Evolutionary conservation across 2,329 filamentous ascomycete genomes (phyloP).

Genomic region (Cladosporium sp.): DNA sequence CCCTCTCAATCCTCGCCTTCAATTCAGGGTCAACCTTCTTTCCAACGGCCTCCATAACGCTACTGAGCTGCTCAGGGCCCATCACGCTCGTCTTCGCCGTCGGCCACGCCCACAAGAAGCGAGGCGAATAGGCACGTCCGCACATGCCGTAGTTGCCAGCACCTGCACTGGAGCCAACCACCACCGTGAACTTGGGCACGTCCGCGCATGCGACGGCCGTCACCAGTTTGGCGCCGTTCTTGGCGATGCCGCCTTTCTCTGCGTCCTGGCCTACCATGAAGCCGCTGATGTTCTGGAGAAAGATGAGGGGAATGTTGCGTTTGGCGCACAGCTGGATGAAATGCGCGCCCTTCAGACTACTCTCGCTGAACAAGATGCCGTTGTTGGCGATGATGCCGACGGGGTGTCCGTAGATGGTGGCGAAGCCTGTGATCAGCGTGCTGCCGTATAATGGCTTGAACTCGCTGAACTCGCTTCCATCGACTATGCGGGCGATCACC

Average conservation of each 20-base stretch:
- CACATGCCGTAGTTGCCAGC: slow-evolving; percentile 99
- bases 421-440: slow-evolving; percentile 84
- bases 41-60: slow-evolving; percentile 93
- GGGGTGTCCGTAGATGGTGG: slow-evolving; percentile 79
- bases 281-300: slow-evolving; percentile 93
- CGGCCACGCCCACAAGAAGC: slow-evolving; percentile 96
- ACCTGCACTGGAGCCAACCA: slow-evolving; percentile 88
- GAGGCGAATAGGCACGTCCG: slow-evolving; percentile 84
- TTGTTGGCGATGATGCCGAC: slow-evolving; percentile 96
- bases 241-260: slow-evolving; percentile 92
- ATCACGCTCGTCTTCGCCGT: slow-evolving; percentile 96
- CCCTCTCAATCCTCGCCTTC: slow-evolving; percentile 78
- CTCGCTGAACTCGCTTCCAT: slow-evolving; percentile 84
- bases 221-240: slow-evolving; percentile 97
- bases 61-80: slow-evolving; percentile 85
- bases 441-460: slow-evolving; percentile 91
- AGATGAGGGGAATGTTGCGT: slow-evolving; percentile 82
- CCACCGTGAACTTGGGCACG: slow-evolving; percentile 94
- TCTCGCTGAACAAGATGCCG: slow-evolving; percentile 87
- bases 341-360: slow-evolving; percentile 88
- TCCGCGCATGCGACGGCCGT: slow-evolving; percentile 91
- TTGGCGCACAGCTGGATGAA: slow-evolving; percentile 95
- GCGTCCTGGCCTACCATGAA: slow-evolving; percentile 97
- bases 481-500: slow-evolving; percentile 88
- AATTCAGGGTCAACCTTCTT: slow-evolving; percentile 76